Evolutionary conservation across 2,329 filamentous ascomycete genomes (phyloP), one percentile per base, ranked within the genome.

Genomic region (Fusarium sp.): DNA sequence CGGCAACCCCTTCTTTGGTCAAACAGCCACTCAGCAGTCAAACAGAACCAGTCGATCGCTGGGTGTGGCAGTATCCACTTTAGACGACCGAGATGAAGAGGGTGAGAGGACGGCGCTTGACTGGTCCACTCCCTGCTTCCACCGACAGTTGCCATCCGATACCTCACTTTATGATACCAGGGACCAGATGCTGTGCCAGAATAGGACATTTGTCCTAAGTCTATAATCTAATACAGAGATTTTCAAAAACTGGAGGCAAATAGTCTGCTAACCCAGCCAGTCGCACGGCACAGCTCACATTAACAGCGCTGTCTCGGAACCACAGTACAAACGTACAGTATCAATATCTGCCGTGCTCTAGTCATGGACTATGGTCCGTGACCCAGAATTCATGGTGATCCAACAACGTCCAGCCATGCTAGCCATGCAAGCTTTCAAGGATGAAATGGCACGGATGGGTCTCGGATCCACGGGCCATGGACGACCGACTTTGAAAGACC

Each of bases 71-170:
- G 66, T 52, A 65, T 49, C 72, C 70, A 69, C 70, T 72, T 65
- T 70, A 19, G 62, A 69, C 62, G 61, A 67, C 69, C 64, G 72
- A 74, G 69, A 74, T 73, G 69, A 73, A 67, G 56, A 69, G 57
- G 57, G 49, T 51, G 58, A 57, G 72, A 44, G 59, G 57, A 62
- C 65, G 57, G 49, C 62, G 62, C 60, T 69, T 68, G 54, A 67
- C 38, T 69, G 69, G 63, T 62, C 72, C 68, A 72, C 72, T 60
- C 28, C 40, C 45, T 55, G 54, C 22, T 61, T 42, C 53, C 50
- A 56, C 62, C 36, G 39, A 39, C 53, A 61, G 28, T 54, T 26
- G 28, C 53, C 61, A 69, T 40, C 45, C 36, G 53, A 45, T 47
- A 56, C 51, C 54, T 65, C 64, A 34, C 49, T 51, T 26, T 34